Base-by-base conservation (phyloP, 768 basidiomycete genomes). In the Lactarius quietus region DNA sequence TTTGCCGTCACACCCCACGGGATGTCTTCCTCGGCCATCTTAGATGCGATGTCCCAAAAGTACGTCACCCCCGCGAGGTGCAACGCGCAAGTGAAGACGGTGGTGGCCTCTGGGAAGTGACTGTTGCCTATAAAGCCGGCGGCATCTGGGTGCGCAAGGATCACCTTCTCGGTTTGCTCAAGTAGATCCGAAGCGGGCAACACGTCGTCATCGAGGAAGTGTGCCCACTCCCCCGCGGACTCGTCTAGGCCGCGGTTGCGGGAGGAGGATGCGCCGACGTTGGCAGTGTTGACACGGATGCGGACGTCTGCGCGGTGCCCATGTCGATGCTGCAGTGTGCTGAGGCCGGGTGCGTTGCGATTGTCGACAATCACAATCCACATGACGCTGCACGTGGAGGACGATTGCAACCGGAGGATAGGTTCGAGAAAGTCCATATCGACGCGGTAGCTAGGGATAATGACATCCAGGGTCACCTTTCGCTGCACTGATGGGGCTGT, bases 1-100 rank as follows among this genome's bases (percentile, higher is more conserved):
- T 85, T 86, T 0, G 84, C 85, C 0, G 86, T 85, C 3, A 85
- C 83, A 1, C 86, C 85, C 86, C 86, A 87, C 0, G 86, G 85
- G 41, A 86, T 70, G 60, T 86, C 83, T n/a, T n/a, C n/a, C n/a
- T 82, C 70, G 83, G 85, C 82, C 63, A 82, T 76, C 71, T 85
- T 85, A 10, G 70, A 69, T 0, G 86, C 82, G 56, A 87, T 84
- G 69, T 86, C 80, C 84, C 85, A 87, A 70, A 86, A 87, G 68
- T 81, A 83, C 1, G 83, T 83, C 3, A 84, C 82, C 1, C 84
- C 84, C 1, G 83, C 79, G 5, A 86, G 75, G 65, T 85, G 84
- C 6, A 83, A 75, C 0, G 85, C 85, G 1, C 82, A 74, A 3
- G 79, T 86, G 74, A 83, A 86, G 12, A 86, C 69, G 2, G 73